Evolutionary conservation across 805 yeast species (phyloP).

Genomic region (Yamadazyma phyllophila): DNA sequence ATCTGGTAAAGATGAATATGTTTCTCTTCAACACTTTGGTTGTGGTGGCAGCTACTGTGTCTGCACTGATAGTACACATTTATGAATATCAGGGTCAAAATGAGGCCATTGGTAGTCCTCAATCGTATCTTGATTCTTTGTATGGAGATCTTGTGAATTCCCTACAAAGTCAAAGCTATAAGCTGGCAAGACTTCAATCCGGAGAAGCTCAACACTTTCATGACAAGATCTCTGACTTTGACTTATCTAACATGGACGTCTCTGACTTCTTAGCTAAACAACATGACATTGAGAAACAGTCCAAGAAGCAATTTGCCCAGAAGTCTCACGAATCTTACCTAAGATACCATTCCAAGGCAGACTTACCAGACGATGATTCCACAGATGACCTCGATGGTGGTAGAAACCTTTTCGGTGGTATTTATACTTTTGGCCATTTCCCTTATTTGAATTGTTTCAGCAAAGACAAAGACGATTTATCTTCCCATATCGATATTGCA

Average conservation of each 20-base stretch:
- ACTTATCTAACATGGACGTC: background rate
- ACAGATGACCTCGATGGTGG: constrained; percentile 25
- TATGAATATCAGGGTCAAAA: background rate
- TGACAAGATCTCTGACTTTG: background rate
- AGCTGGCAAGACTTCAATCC: constrained; percentile 6
- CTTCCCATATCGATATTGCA: constrained; percentile 43
- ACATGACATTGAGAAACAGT: background rate
- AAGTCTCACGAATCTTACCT: constrained; percentile 14
- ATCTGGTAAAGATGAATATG: no score
- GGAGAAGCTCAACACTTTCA: constrained; percentile 3
- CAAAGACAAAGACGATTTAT: background rate
- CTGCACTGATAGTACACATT: background rate
- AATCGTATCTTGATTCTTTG: constrained; percentile 21
- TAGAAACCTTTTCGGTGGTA: constrained; percentile 44
- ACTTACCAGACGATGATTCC: constrained; percentile 35
- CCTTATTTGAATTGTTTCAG: constrained; percentile 46
- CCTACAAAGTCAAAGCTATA: constrained; percentile 11
- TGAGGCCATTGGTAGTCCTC: background rate
- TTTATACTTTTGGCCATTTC: constrained; percentile 53
- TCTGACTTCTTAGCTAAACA: constrained; percentile 1
- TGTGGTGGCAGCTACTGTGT: background rate
- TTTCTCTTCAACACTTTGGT: no score
- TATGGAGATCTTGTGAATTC: constrained; percentile 25
- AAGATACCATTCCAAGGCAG: constrained; percentile 18
- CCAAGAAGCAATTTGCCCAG: constrained; percentile 5